Base-by-base conservation (phyloP, 805 yeast species). In the Metschnikowia kofuensis region DNA sequence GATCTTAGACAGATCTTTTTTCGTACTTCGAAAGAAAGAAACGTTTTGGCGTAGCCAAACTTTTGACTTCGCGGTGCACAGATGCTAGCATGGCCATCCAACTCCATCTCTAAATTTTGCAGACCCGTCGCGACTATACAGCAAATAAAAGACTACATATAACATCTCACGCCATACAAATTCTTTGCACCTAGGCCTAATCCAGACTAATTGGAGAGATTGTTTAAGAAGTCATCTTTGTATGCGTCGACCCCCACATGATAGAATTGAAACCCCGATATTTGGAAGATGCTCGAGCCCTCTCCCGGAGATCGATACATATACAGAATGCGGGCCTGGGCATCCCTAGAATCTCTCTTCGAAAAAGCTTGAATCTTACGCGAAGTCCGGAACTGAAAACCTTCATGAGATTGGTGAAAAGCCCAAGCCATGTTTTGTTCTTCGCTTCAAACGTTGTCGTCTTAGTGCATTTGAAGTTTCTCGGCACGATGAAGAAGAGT, bases 351-450 rank as follows among this genome's bases (percentile, higher is more conserved):
- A 6, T 41, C 14, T 40, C 45, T 30, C 42, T 49, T 31, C 51
- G 54, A 9, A 42, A 35, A 11, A 48, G 50, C 29, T 26, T 43
- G 35, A 44, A 38, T 27, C 34, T 41, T 14, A 30, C 44, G 7
- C 46, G 43, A 36, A 48, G 47, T 37, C 45, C 50, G n/a, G 57
- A 50, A 16, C 52, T 47, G 45, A 54, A 45, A 14, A 29, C 43
- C 16, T 48, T 56, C 35, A 16, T 54, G 12, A 45, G 43, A 31
- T 51, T 52, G 15, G 47, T 56, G 27, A 51, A 49, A 11, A 56
- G 56, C 39, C 58, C 59, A 10, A 44, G 58, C 15, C 59, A 54
- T 32, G 41, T 56, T 12, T 41, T 53, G n/a, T 56, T 56, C 37
- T 38, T 56, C 32, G 58, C 55, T 13, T 47, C 59, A 2, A 56